A percentile compares a stretch with the other conserved stretches of the same genome.
Conservation (phyloP, 2,329 filamentous ascomycete species). For the Apiospora sp. region DNA sequence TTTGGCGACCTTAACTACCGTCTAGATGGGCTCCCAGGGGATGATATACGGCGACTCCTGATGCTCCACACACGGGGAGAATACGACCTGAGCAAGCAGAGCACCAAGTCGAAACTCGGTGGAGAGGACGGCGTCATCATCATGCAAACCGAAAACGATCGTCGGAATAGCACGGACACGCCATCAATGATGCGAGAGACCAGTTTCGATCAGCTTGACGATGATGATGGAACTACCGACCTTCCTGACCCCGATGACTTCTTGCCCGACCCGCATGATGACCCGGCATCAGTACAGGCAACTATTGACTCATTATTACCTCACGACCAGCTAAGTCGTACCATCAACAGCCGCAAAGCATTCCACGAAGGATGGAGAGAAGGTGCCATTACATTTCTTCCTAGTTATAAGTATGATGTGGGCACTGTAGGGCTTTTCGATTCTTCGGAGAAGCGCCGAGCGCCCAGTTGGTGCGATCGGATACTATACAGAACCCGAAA, state of each 20-base stretch:
- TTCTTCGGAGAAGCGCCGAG: slow-evolving; percentile 90
- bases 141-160: slow-evolving; percentile 49
- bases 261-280: slow-evolving; percentile 71
- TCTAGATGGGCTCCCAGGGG: slow-evolving; percentile 84
- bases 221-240: slow-evolving; percentile 45
- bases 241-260: slow-evolving; percentile 73
- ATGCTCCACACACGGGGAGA: slow-evolving; percentile 83
- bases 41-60: slow-evolving; percentile 86
- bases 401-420: slow-evolving; percentile 97
- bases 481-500: slow-evolving; percentile 84
- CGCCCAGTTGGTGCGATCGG: slow-evolving; percentile 96
- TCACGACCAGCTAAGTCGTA: slow-evolving; percentile 83
- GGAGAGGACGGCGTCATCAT: slow-evolving; percentile 60
- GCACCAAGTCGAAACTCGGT: slow-evolving; percentile 48
- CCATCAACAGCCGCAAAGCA: slow-evolving; percentile 77
- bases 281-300: slow-evolving; percentile 87
- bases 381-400: slow-evolving; percentile 85
- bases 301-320: slow-evolving; percentile 87
- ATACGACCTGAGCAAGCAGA: slow-evolving; percentile 65
- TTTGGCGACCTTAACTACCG: slow-evolving; percentile 96
- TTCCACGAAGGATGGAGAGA: slow-evolving; percentile 95
- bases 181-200: slow-evolving; percentile 42
- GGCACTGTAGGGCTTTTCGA: slow-evolving; percentile 94
- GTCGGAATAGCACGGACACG: slow-evolving; percentile 29
- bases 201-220: slow-evolving; percentile 39